Evolutionary conservation across 169 alveolate species (phyloP).

Genomic region (Plasmodium yoelii): DNA sequence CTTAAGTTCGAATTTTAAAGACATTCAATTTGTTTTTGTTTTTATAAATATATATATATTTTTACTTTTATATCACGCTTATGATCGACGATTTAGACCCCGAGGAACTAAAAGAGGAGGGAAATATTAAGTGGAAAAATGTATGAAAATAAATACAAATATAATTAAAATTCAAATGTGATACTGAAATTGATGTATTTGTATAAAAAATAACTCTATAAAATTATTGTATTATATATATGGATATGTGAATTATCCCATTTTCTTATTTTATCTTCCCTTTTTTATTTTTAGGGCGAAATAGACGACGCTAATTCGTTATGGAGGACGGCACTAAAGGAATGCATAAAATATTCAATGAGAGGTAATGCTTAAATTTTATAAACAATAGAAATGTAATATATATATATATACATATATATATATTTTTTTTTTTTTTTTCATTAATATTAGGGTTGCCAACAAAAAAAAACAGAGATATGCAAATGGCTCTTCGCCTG

Average conservation of each 20-base stretch:
- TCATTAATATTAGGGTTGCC: constrained; percentile 19
- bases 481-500: constrained; percentile 50
- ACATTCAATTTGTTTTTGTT: too few species aligned
- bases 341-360: constrained; percentile 70
- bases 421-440: too few species aligned
- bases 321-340: constrained; percentile 66
- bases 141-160: constrained; percentile 1
- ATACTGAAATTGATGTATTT: too few species aligned
- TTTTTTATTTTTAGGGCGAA: constrained; percentile 36
- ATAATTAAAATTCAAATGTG: background rate
- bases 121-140: constrained; percentile 42
- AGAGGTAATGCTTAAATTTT: constrained; percentile 18
- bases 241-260: background rate
- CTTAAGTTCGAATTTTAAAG: too few species aligned
- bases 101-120: constrained; percentile 61
- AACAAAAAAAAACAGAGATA: constrained; percentile 54
- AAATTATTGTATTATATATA: background rate
- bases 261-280: background rate
- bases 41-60: background rate
- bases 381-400: background rate
- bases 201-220: too few species aligned
- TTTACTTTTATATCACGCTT: constrained; percentile 9
- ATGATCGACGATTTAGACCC: constrained; percentile 56
- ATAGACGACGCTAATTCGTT: constrained; percentile 57
- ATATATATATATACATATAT: too few species aligned